Percentiles rank a stretch among this genome's conserved stretches.
These are phyloP conservation scores for Chaetomidium leptoderma DNA, from an alignment of 495 filamentous ascomycete genomes.

Conservation along the genomic window DNA sequence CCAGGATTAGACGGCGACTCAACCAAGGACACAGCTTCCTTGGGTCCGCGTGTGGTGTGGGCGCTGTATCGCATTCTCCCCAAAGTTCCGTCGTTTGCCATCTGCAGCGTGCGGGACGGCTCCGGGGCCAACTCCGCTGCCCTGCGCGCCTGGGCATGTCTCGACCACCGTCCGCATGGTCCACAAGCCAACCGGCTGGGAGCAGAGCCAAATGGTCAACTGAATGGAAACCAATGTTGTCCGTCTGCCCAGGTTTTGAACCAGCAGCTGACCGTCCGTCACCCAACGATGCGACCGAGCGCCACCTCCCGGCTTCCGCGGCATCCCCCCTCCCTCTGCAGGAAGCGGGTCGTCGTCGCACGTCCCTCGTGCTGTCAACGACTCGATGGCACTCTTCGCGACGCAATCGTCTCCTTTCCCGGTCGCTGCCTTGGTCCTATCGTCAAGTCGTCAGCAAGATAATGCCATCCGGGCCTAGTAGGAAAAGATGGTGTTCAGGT, in stretches of 20 bases:
- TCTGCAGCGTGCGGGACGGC: neutral
- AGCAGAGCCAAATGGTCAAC: neutral
- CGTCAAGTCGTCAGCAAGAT: neutral
- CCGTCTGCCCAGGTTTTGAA: neutral
- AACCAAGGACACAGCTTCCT: constrained; percentile 1
- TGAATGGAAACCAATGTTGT: neutral
- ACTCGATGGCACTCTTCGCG: too few species aligned
- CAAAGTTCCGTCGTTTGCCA: neutral
- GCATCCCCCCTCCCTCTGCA: neutral
- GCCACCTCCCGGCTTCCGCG: neutral
- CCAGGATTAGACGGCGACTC: constrained; percentile 2
- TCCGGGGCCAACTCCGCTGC: neutral
- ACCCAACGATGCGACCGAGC: neutral
- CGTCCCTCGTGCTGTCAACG: neutral
- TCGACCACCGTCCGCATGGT: neutral
- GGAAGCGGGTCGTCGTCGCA: neutral
- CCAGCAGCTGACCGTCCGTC: neutral
- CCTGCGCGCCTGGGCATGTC: neutral
- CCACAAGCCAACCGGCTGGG: neutral
- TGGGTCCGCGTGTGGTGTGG: neutral
- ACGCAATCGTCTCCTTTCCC: neutral
- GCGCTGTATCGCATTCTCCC: constrained; percentile 1
- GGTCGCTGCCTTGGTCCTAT: neutral
- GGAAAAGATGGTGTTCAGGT: constrained; percentile 24
- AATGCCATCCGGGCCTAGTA: neutral